These are phyloP conservation scores for Fusarium hainanense DNA, from an alignment of 2,329 filamentous ascomycete species.

Conservation along the genomic window DNA sequence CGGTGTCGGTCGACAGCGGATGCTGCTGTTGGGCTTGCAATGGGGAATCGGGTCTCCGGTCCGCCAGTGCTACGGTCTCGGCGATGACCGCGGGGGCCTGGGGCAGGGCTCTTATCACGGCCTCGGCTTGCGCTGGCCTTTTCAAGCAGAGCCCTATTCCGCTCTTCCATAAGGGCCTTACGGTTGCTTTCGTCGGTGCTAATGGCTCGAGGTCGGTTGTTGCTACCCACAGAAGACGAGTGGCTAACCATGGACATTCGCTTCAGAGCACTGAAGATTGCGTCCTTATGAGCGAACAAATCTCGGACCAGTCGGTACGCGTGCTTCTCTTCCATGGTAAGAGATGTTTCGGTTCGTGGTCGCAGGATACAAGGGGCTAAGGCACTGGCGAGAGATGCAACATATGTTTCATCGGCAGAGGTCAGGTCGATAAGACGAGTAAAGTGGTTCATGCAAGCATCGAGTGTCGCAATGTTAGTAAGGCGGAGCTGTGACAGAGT, in stretches of 20 bases:
- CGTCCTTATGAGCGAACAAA: constrained; percentile 91
- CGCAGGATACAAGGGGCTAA: constrained; percentile 89
- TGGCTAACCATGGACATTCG: constrained; percentile 80
- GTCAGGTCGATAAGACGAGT: constrained; percentile 96
- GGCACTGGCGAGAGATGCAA: constrained; percentile 76
- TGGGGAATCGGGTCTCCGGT: constrained; percentile 84
- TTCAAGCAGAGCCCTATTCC: constrained; percentile 82
- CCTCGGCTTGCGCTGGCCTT: constrained; percentile 72
- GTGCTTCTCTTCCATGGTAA: constrained; percentile 96
- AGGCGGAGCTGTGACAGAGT: constrained; percentile 94
- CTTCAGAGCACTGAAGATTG: constrained; percentile 96
- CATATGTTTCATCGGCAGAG: constrained; percentile 90
- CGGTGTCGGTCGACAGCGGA: constrained; percentile 64
- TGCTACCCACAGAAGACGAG: constrained; percentile 64
- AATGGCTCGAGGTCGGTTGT: constrained; percentile 81
- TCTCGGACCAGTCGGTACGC: constrained; percentile 91
- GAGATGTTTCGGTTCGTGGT: constrained; percentile 84
- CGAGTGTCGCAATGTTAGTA: constrained; percentile 98
- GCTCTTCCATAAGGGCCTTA: constrained; percentile 92
- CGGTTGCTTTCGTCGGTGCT: constrained; percentile 97
- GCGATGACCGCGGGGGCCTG: constrained; percentile 71
- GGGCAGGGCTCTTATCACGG: constrained; percentile 79
- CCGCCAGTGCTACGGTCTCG: constrained; percentile 82
- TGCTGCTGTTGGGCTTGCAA: constrained; percentile 72
- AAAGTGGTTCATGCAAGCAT: constrained; percentile 98